Base-by-base conservation (phyloP, 2,329 filamentous ascomycete genomes). In the Parafenestella ontariensis region DNA sequence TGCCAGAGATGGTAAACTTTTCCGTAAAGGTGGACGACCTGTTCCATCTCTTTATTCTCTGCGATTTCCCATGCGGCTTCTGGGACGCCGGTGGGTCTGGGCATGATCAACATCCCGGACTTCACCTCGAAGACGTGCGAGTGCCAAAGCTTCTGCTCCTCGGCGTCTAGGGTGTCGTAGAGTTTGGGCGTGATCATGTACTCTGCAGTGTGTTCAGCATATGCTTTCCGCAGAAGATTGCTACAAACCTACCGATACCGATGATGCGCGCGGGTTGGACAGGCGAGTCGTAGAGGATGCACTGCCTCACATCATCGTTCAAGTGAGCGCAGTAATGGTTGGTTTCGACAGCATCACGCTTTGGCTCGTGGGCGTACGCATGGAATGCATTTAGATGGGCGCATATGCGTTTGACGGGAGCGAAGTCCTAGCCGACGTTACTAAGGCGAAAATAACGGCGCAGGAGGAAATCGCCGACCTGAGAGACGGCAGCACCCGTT, bases 1-100 rank as follows among this genome's bases (percentile, higher is more conserved):
- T 96, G 90, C 92, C 92, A 96, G 37, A 95, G 80, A 72, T 96
- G 91, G 73, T 89, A 95, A 1, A 89, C 86, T 72, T 96, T 96
- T 9, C 92, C 92, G 68, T 96, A 96, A 2, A 95, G 72, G 0
- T 84, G 81, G 3, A 91, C 77, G 0, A 95, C 82, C 53, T 92
- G 82, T 58, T 89, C 85, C 90, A 96, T 95, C 75, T 94, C 91
- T 42, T 84, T 82, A 28, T 85, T 90, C 78, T 96, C 92, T 1
- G 90, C 88, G 4, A 81, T 72, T 59, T 95, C 89, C 91, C 91
- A 96, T 0, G 80, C 83, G 0, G 81, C 75, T 21, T 82, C 79
- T 0, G 88, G 87, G 0, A 89, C 62, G 0, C 76, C 70, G 0
- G 57, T 46, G 3, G 83, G 83, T 54, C 86, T 84, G 0, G 89